These are phyloP conservation scores for Neckera pumila DNA, from an alignment of 225 moss, liverwort and hornwort species.

Conservation along the genomic window DNA sequence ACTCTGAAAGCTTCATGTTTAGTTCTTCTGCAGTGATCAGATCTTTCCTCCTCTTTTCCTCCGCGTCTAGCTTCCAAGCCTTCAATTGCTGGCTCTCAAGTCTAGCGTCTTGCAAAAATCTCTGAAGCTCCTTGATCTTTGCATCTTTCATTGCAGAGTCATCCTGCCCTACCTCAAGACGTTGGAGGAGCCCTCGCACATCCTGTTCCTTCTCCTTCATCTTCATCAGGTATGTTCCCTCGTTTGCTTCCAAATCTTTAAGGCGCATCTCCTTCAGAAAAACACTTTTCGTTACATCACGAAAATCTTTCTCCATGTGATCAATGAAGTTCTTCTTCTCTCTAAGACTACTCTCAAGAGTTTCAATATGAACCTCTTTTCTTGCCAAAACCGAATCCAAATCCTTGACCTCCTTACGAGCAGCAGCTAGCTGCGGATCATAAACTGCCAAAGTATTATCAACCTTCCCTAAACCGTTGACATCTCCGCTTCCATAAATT, in stretches of 20 bases:
- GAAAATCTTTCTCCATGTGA: slow-evolving; percentile 32
- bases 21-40: neutral
- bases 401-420: slow-evolving; percentile 12
- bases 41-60: slow-evolving; percentile 16
- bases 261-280: slow-evolving; percentile 24
- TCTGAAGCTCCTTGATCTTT: slow-evolving; percentile 8
- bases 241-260: slow-evolving; percentile 12
- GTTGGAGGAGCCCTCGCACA: slow-evolving; percentile 10
- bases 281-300: slow-evolving; percentile 9
- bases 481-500: slow-evolving; percentile 13
- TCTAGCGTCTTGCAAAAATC: neutral
- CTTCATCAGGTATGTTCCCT: neutral
- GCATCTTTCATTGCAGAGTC: slow-evolving; percentile 1
- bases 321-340: slow-evolving; percentile 23
- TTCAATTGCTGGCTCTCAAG: slow-evolving; percentile 16
- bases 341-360: slow-evolving; percentile 7
- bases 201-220: slow-evolving; percentile 26
- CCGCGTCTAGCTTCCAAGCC: slow-evolving; percentile 16
- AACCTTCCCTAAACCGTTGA: neutral
- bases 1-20: slow-evolving; percentile 8
- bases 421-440: slow-evolving; percentile 5
- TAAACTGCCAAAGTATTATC: slow-evolving; percentile 12
- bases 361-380: neutral
- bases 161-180: slow-evolving; percentile 2
- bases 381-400: neutral